Conservation (phyloP, 495 filamentous ascomycete genomes). For the Evansstolkia leycettana region DNA sequence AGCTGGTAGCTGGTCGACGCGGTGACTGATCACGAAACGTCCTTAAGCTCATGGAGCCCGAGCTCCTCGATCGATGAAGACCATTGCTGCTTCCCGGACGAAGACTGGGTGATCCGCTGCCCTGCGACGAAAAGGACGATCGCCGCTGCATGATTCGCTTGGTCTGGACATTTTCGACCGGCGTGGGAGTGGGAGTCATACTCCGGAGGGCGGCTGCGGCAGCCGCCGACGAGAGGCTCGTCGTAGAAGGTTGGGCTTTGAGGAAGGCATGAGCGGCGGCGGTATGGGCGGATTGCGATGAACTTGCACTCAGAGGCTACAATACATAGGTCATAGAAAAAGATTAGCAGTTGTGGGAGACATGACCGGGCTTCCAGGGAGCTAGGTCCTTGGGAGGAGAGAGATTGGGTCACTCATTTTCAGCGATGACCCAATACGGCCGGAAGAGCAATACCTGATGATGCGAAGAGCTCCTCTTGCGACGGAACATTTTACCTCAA, state of each 20-base stretch:
- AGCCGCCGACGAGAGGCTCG: slow-evolving; percentile 65
- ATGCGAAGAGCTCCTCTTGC: slow-evolving; percentile 38
- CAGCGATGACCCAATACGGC: too few relatives aligned
- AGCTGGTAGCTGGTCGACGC: slow-evolving; percentile 34
- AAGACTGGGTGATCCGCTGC: slow-evolving; percentile 31
- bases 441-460: too few relatives aligned
- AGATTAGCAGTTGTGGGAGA: too few relatives aligned
- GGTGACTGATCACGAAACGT: slow-evolving; percentile 68
- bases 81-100: slow-evolving; percentile 25
- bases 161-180: slow-evolving; percentile 71
- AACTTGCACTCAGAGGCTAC: slow-evolving; percentile 47
- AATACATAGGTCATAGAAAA: too few relatives aligned
- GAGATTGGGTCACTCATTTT: too few relatives aligned
- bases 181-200: slow-evolving; percentile 60
- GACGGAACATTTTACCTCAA: slow-evolving; percentile 37
- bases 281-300: slow-evolving; percentile 55
- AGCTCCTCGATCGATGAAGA: slow-evolving; percentile 55
- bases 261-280: slow-evolving; percentile 76
- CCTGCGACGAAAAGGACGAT: slow-evolving; percentile 54
- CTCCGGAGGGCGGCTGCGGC: slow-evolving; percentile 74
- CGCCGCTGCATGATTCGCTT: slow-evolving; percentile 70
- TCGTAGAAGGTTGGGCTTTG: slow-evolving; percentile 48
- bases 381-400: too few relatives aligned
- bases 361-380: too few relatives aligned
- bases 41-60: slow-evolving; percentile 71